Evolutionary conservation across 208 protist genomes (phyloP), one percentile per base, ranked within the genome.

Genomic region (Leptomonas seymouri): DNA sequence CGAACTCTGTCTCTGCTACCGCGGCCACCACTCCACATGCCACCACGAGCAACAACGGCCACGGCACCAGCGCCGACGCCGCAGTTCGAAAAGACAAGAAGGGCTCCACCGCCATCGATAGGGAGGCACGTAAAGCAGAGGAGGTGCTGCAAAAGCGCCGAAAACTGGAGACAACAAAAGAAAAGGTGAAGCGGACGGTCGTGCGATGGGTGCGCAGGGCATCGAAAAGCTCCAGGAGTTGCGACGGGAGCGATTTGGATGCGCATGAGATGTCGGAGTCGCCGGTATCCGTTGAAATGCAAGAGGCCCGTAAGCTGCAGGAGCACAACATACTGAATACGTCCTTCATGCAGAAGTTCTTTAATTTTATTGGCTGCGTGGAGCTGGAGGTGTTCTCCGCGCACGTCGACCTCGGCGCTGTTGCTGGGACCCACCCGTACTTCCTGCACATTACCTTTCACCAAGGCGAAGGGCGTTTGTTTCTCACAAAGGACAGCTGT

Each of bases 391-490:
- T 93, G 20, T 93, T 71, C 61, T 74, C 78, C 23, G 81, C 82
- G n/a, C 80, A 83, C 30, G 44, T 97, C 12, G 85, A 94, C 60
- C 73, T 97, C 36, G 92, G 92, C 42, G 83, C 80, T 5, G 81
- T 74, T 6, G 82, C 71, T 3, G 74, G 84, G 8, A 56, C 55
- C 27, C 87, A 93, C 44, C 87, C 86, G 39, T 97, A 94, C 67
- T 93, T 95, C 55, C 58, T 97, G 30, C 88, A 92, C 71, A 70
- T 82, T 21, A 81, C 80, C 4, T 93, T 90, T 48, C 82, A 88
- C 57, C 81, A 88, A 5, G 84, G 76, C 23, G 87, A 93, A 68
- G 88, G 84, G 8, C 69, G 78, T 15, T 63, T 75, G 12, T 93
- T 85, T 56, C 66, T 93, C 16, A 93, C 89, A 2, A 74, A 80